Conservation (phyloP, 2,329 filamentous ascomycete species). For the Delphinella strobiligena region DNA sequence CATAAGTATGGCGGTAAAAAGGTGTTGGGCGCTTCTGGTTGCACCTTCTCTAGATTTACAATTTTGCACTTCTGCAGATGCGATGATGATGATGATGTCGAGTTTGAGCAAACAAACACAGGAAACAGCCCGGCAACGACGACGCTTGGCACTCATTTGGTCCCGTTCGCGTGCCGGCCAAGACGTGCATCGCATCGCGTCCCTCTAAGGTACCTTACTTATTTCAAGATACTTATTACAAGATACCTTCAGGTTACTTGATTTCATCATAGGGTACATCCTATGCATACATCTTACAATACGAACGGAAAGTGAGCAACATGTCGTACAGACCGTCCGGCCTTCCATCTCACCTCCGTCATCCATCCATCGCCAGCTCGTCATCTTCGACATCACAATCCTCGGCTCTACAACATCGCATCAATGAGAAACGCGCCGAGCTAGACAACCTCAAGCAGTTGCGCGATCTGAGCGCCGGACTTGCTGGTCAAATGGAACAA, state of each 20-base stretch:
- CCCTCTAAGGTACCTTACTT: too few species aligned
- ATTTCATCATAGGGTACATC: too few species aligned
- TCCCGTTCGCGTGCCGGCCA: neutral
- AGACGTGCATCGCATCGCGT: too few species aligned
- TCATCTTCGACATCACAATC: conserved; percentile 45
- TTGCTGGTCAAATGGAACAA: conserved; percentile 72
- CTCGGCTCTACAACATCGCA: conserved; percentile 58
- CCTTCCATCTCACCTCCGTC: conserved; percentile 55
- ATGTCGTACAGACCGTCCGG: conserved; percentile 30
- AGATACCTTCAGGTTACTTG: too few species aligned
- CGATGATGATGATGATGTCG: neutral
- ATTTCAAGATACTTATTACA: too few species aligned
- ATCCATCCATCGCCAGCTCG: conserved; percentile 38
- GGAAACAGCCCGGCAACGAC: neutral
- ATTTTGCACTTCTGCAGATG: neutral
- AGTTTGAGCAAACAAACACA: neutral
- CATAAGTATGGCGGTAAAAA: neutral
- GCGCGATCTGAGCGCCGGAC: conserved; percentile 63
- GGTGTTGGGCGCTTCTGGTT: too few species aligned
- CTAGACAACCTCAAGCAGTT: conserved; percentile 68
- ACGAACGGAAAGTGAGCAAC: neutral
- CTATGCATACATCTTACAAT: neutral
- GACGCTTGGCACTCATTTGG: too few species aligned
- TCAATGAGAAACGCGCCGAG: conserved; percentile 77
- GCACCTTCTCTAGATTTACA: neutral